Evolutionary conservation across 2,329 filamentous ascomycete genomes (phyloP), one percentile per base, ranked within the genome.

Genomic region (Neocucurbitaria cava): DNA sequence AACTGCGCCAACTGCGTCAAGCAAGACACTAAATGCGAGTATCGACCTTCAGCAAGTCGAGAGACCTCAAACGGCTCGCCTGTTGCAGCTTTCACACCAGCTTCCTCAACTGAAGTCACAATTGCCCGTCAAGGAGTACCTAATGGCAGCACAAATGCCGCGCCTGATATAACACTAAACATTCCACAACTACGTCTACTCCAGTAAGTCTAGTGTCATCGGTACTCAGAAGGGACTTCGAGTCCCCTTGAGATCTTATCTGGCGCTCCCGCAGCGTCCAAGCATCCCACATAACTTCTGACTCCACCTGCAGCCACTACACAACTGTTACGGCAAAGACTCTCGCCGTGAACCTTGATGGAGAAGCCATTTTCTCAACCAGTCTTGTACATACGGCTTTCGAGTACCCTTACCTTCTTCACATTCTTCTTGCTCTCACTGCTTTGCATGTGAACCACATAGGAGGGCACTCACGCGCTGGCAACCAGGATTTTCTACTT

Each of bases 401-500:
- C 44, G 70, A 76, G 5, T 74, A 77, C 56, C 71, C 77, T 3
- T 81, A 78, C 40, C 66, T 81, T n/a, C 66, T 82, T 11, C 75
- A 80, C 52, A 74, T 73, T 26, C 65, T 80, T 10, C 68, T 81
- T 4, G 78, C 79, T 5, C 61, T 81, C 9, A 72, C 78, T 5
- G 78, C 79, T 7, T 66, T 81, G 18, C 79, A 82, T 49, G 59
- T 79, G 13, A 76, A 75, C 18, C 74, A 75, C 17, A 48, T 76
- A 7, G 69, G 76, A 45, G 50, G 31, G 5, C 41, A 43, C 24
- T 28, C 46, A 39, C 17, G 40, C 20, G 15, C 45, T 54, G 28
- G 43, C 40, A 18, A 46, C 39, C n/a, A 44, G 13, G 56, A 61
- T 3, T 69, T 67, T 38, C 43, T 60, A 8, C 40, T 54, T 9